These are phyloP conservation scores for Thelephora ganbajun DNA, from an alignment of 768 basidiomycete genomes.

Conservation along the genomic window DNA sequence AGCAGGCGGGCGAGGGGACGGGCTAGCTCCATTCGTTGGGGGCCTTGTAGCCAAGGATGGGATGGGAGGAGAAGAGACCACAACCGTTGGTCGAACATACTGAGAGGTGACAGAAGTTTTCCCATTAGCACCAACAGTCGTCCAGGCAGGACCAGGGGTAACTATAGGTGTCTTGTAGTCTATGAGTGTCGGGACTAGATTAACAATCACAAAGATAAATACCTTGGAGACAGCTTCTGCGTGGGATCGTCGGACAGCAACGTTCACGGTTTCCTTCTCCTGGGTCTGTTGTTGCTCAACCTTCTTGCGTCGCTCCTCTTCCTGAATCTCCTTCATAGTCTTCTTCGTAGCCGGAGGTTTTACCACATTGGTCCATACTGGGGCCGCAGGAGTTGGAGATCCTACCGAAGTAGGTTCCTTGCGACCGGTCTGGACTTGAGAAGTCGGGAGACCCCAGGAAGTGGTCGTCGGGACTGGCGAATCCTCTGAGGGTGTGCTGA, in stretches of 20 bases:
- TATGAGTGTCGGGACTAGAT: neutral
- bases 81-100: slow-evolving; percentile 11
- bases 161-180: slow-evolving; percentile 8
- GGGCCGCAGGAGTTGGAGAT: slow-evolving; percentile 16
- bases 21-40: slow-evolving; percentile 17
- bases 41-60: slow-evolving; percentile 21
- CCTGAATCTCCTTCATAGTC: slow-evolving; percentile 97
- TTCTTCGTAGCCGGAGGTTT: slow-evolving; percentile 56
- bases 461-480: slow-evolving; percentile 41
- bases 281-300: slow-evolving; percentile 25
- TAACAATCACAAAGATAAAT: slow-evolving; percentile 2
- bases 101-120: slow-evolving; percentile 30
- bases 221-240: slow-evolving; percentile 74
- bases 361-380: slow-evolving; percentile 60
- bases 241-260: slow-evolving; percentile 54
- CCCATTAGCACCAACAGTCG: slow-evolving; percentile 72
- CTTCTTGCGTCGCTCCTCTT: slow-evolving; percentile 90
- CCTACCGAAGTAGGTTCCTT: slow-evolving; percentile 29
- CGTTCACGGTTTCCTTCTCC: slow-evolving; percentile 39
- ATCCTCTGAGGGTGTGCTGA: slow-evolving; percentile 34
- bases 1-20: slow-evolving; percentile 23
- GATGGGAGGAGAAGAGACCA: slow-evolving; percentile 14
- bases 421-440: slow-evolving; percentile 51
- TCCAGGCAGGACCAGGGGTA: slow-evolving; percentile 52
- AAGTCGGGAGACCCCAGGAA: slow-evolving; percentile 80